Conservation (phyloP, 257 asterid genomes). For the Eustoma russellianum region DNA sequence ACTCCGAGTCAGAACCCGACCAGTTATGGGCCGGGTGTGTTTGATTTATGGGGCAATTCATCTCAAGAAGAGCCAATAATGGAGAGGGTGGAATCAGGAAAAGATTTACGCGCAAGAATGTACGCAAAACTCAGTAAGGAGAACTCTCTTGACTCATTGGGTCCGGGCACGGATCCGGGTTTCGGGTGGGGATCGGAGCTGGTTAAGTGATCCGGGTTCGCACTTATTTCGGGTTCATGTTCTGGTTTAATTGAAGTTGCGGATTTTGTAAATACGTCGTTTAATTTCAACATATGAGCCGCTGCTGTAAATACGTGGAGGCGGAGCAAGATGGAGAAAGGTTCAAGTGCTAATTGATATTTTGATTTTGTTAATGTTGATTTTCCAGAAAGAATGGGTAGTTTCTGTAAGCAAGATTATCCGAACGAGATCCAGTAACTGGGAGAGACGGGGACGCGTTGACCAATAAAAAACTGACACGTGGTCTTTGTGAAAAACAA, state of each 20-base stretch:
- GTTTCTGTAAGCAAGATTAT: constrained; percentile 1
- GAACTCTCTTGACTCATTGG: constrained; percentile 54
- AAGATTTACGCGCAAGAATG: constrained; percentile 54
- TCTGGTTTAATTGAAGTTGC: not conserved
- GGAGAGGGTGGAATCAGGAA: constrained; percentile 87
- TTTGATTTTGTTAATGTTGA: not conserved
- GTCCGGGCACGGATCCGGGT: constrained; percentile 27
- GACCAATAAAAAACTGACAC: no score
- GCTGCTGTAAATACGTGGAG: constrained; percentile 2
- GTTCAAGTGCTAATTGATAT: constrained; percentile 3
- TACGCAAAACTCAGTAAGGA: constrained; percentile 70
- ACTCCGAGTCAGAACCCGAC: constrained; percentile 40
- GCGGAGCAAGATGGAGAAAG: not conserved
- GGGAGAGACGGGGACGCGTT: no score
- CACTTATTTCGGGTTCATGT: constrained; percentile 8
- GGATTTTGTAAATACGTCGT: constrained; percentile 7
- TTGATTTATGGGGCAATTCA: constrained; percentile 38
- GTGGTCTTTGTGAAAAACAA: no score
- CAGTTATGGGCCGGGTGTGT: constrained; percentile 26
- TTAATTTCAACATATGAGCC: not conserved
- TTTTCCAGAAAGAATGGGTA: no score
- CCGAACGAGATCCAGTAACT: no score
- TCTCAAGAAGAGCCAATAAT: constrained; percentile 56
- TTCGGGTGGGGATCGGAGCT: constrained; percentile 61
- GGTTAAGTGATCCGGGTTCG: constrained; percentile 23